phyloP scores from a whole-genome alignment of 176 grass and related monocot genomes.

The Triticum turgidum region DNA sequence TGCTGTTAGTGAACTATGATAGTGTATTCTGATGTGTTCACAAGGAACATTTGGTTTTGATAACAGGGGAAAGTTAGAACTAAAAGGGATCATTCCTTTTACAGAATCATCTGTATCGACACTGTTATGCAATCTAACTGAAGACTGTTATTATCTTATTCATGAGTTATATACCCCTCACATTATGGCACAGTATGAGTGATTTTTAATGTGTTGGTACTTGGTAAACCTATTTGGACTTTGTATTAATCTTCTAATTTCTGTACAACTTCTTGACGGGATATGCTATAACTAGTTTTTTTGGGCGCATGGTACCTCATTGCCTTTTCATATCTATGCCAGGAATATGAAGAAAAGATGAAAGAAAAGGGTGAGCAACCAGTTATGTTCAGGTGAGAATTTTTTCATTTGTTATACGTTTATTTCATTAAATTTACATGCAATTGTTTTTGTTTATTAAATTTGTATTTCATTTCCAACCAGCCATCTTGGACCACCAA shows the following conservation, averaged over 20 bases:
- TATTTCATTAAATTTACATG: constrained; percentile 37
- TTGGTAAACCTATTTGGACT: constrained; percentile 8
- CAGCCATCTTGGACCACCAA: constrained; percentile 88
- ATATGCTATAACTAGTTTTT: neutral
- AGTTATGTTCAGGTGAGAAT: constrained; percentile 89
- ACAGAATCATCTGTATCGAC: neutral
- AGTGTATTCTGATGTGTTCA: neutral
- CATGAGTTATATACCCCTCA: neutral
- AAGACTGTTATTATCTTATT: neutral
- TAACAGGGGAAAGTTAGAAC: neutral
- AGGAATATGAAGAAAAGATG: constrained; percentile 99
- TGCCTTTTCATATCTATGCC: constrained; percentile 28
- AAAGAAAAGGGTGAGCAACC: constrained; percentile 94
- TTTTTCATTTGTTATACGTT: constrained; percentile 21
- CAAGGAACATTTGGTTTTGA: constrained; percentile 1
- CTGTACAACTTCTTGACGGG: neutral
- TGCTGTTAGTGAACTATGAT: neutral
- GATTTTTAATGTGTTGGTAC: neutral
- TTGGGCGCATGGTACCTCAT: neutral
- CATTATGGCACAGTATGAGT: neutral
- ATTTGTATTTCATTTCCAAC: constrained; percentile 18
- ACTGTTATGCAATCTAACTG: neutral
- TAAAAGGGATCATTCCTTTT: neutral
- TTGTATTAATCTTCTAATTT: constrained; percentile 27
- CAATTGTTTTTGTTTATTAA: constrained; percentile 27